Conservation (phyloP, 306 rosid species). For the Rosa multiflora region DNA sequence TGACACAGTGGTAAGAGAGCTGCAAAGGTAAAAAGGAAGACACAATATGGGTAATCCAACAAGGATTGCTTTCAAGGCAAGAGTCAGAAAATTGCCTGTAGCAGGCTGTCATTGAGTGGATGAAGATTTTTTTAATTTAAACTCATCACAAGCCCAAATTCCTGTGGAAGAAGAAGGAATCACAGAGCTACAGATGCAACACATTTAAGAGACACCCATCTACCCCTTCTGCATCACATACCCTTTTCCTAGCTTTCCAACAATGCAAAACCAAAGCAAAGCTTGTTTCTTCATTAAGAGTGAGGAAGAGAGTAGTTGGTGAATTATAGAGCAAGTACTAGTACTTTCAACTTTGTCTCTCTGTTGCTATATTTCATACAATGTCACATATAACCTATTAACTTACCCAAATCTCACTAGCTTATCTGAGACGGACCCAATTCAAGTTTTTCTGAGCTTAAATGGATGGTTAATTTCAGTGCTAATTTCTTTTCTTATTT, state of each 20-base stretch:
- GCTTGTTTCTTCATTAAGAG: constrained; percentile 41
- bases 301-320: constrained; percentile 31
- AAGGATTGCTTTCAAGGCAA: constrained; percentile 33
- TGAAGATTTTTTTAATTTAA: background rate
- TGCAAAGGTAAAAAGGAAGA: constrained; percentile 32
- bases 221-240: constrained; percentile 41
- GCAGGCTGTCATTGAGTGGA: constrained; percentile 35
- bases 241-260: constrained; percentile 41
- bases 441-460: background rate
- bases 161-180: constrained; percentile 21
- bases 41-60: constrained; percentile 26
- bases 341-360: background rate
- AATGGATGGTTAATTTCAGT: background rate
- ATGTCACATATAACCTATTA: background rate
- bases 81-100: constrained; percentile 42
- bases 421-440: constrained; percentile 1
- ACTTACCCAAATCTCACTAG: background rate
- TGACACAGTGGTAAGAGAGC: constrained; percentile 22
- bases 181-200: constrained; percentile 28
- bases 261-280: constrained; percentile 24
- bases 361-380: background rate
- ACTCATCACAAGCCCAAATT: constrained; percentile 19
- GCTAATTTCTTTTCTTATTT: constrained; percentile 36
- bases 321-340: constrained; percentile 11
- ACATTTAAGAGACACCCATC: constrained; percentile 51